These are phyloP conservation scores for Tripterygium wilfordii DNA, from an alignment of 177 flowering plant genomes.

Conservation along the genomic window DNA sequence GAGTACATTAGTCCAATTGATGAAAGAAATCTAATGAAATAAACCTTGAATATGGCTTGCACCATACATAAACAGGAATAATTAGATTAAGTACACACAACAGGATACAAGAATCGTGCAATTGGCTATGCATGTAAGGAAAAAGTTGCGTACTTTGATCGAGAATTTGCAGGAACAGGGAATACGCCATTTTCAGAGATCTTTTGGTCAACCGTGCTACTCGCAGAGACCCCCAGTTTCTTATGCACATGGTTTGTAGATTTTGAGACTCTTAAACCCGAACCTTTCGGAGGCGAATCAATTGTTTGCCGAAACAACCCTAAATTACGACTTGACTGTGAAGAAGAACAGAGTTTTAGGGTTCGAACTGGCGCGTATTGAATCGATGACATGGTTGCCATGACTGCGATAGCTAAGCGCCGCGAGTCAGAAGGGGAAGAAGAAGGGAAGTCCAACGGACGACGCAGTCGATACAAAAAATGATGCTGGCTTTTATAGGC, in stretches of 20 bases:
- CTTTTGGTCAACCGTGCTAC: neutral
- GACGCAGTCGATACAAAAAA: too few relatives aligned
- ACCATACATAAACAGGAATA: neutral
- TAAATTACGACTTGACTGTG: too few relatives aligned
- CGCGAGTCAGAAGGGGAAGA: neutral
- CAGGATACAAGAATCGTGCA: conserved; percentile 8
- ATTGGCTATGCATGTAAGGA: too few relatives aligned
- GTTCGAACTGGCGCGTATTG: neutral
- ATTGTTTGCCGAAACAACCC: too few relatives aligned
- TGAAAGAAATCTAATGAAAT: too few relatives aligned
- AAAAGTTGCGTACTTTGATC: too few relatives aligned
- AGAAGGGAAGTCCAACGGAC: too few relatives aligned
- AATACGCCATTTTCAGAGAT: neutral
- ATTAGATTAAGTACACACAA: neutral
- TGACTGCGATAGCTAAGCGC: neutral
- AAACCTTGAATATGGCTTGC: neutral
- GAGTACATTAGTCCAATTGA: neutral
- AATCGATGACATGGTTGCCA: neutral
- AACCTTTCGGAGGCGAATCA: too few relatives aligned
- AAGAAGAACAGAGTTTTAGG: neutral
- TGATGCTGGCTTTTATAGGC: too few relatives aligned
- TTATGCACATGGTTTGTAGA: neutral
- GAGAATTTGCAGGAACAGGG: conserved; percentile 1
- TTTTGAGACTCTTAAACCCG: neutral
- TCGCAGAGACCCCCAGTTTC: neutral